Evolutionary conservation across 2,329 filamentous ascomycete genomes (phyloP).

Genomic region (Phaeosphaeria sp.): DNA sequence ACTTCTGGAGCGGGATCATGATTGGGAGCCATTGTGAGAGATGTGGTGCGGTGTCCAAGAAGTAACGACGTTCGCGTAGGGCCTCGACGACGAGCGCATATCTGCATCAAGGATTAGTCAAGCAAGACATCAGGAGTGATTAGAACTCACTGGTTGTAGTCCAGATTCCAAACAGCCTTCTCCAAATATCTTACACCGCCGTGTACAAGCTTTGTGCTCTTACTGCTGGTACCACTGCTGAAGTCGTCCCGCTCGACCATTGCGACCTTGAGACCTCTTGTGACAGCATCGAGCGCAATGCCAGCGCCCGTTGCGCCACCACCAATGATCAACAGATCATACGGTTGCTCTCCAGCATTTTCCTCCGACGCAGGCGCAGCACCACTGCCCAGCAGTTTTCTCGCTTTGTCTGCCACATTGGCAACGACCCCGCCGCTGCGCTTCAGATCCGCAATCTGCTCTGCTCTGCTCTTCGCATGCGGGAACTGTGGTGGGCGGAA

Average conservation of each 20-base stretch:
- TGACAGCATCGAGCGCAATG: constrained; percentile 81
- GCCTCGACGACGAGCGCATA: constrained; percentile 81
- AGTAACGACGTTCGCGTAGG: constrained; percentile 81
- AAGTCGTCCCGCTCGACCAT: constrained; percentile 86
- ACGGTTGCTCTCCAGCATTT: constrained; percentile 59
- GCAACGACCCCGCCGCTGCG: constrained; percentile 55
- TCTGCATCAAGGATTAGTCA: too few relatives aligned
- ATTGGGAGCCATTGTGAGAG: constrained; percentile 82
- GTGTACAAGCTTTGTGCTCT: constrained; percentile 87
- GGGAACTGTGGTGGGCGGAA: constrained; percentile 73
- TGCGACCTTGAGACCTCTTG: constrained; percentile 79
- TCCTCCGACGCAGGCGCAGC: constrained; percentile 30
- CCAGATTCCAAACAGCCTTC: constrained; percentile 84
- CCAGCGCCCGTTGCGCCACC: constrained; percentile 81
- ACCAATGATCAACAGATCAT: constrained; percentile 80
- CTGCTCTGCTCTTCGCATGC: constrained; percentile 65
- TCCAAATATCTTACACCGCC: constrained; percentile 85
- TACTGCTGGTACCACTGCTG: constrained; percentile 80
- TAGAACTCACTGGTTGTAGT: constrained; percentile 76
- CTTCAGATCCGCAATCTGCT: constrained; percentile 69
- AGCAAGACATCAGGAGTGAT: too few relatives aligned
- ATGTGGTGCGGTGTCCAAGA: constrained; percentile 82
- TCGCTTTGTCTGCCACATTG: constrained; percentile 44
- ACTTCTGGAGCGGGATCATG: constrained; percentile 81
- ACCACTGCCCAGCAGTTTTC: constrained; percentile 50